Evolutionary conservation across 768 basidiomycete species (phyloP).

Genomic region (Fistulinella prunicolor): DNA sequence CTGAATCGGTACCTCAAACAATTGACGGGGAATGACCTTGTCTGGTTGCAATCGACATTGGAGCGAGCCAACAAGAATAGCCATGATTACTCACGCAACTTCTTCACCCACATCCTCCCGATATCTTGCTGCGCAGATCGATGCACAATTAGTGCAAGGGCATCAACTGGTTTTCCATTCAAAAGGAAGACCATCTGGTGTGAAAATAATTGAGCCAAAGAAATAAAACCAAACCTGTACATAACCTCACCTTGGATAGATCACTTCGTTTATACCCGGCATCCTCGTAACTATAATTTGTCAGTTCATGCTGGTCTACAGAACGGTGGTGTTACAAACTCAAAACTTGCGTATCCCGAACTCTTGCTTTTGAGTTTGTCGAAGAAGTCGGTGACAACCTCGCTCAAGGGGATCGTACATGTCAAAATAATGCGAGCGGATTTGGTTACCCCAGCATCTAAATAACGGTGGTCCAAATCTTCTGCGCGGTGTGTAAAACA

Average conservation of each 20-base stretch:
- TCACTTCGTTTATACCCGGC: constrained; percentile 83
- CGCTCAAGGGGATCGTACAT: constrained; percentile 82
- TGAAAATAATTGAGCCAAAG: no score
- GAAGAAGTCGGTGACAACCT: constrained; percentile 95
- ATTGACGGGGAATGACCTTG: constrained; percentile 87
- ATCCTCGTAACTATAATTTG: constrained; percentile 77
- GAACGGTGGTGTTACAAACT: constrained; percentile 47
- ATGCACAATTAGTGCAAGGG: constrained; percentile 89
- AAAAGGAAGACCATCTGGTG: constrained; percentile 85
- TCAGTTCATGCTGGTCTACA: not conserved
- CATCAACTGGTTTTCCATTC: constrained; percentile 88
- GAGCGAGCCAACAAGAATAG: not conserved
- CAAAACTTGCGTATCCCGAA: constrained; percentile 89
- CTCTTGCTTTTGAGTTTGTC: constrained; percentile 91
- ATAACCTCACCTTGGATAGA: constrained; percentile 67
- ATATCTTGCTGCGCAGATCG: constrained; percentile 70
- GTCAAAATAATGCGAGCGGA: constrained; percentile 72
- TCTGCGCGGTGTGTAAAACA: constrained; percentile 84
- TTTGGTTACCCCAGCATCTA: constrained; percentile 50
- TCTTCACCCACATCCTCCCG: constrained; percentile 85
- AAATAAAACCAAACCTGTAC: not conserved
- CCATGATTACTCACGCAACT: constrained; percentile 65
- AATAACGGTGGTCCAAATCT: constrained; percentile 78
- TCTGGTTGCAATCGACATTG: constrained; percentile 40
- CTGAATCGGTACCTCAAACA: constrained; percentile 95